A percentile compares a stretch with the other conserved stretches of the same genome.
These are phyloP conservation scores for Lunularia cruciata DNA, from an alignment of 225 moss, liverwort and hornwort genomes.

Conservation along the genomic window DNA sequence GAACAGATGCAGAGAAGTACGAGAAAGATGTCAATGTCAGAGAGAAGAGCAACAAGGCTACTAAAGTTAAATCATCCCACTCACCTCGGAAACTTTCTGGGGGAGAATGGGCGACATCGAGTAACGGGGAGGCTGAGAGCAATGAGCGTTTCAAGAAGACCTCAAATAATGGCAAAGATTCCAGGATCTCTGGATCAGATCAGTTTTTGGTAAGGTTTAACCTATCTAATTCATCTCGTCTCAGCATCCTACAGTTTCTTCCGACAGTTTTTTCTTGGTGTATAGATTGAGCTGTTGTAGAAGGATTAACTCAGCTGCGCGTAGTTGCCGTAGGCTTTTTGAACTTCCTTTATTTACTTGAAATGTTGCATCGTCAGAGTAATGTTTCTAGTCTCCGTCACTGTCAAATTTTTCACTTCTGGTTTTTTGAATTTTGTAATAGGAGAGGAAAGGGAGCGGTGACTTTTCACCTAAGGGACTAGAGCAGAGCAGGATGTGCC, in stretches of 20 bases:
- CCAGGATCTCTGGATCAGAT: constrained; percentile 11
- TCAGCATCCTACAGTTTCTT: too few species aligned
- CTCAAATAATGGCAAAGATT: constrained; percentile 18
- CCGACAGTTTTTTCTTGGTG: too few species aligned
- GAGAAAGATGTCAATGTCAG: constrained; percentile 29
- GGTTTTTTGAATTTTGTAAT: background rate
- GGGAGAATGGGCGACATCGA: constrained; percentile 5
- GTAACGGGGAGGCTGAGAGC: constrained; percentile 14
- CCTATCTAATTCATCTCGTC: too few species aligned
- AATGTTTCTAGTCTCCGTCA: background rate
- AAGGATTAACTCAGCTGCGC: too few species aligned
- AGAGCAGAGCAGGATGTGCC: constrained; percentile 69
- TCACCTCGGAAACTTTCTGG: constrained; percentile 13
- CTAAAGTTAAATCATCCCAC: constrained; percentile 13
- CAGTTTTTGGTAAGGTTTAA: constrained; percentile 25
- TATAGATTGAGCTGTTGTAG: too few species aligned
- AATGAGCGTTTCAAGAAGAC: constrained; percentile 12
- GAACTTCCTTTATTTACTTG: too few species aligned
- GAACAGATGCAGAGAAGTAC: constrained; percentile 18
- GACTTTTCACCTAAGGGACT: constrained; percentile 27
- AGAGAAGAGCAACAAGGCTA: constrained; percentile 19
- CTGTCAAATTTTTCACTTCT: background rate
- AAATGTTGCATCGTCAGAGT: too few species aligned
- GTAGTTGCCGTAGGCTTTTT: too few species aligned
- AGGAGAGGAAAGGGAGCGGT: constrained; percentile 36